These are phyloP conservation scores for Choiromyces venosus DNA, from an alignment of 495 filamentous ascomycete genomes.

Conservation along the genomic window DNA sequence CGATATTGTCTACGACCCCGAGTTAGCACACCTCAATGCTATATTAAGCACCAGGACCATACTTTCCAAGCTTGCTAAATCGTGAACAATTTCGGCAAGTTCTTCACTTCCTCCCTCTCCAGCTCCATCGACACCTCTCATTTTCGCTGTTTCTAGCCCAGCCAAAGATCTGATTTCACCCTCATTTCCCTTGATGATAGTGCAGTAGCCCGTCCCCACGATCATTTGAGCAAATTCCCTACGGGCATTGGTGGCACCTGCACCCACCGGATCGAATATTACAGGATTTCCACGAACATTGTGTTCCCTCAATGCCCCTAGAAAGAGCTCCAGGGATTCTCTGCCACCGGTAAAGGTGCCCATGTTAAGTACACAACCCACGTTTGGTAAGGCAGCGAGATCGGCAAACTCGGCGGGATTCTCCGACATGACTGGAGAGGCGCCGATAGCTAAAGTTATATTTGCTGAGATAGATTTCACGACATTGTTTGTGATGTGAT, in stretches of 20 bases:
- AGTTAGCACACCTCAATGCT: conserved; percentile 39
- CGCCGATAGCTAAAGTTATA: conserved; percentile 74
- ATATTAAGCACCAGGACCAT: conserved; percentile 47
- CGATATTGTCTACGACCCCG: conserved; percentile 50
- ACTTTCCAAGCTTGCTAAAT: conserved; percentile 51
- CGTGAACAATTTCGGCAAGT: conserved; percentile 50
- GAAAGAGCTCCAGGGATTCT: conserved; percentile 52
- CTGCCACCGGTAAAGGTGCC: conserved; percentile 76
- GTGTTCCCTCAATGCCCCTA: conserved; percentile 65
- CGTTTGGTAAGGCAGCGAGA: conserved; percentile 63
- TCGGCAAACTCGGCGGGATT: conserved; percentile 77
- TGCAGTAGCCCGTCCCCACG: conserved; percentile 68
- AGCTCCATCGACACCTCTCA: conserved; percentile 73
- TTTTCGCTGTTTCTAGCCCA: conserved; percentile 49
- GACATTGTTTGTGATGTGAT: conserved; percentile 92
- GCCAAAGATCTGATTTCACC: conserved; percentile 74
- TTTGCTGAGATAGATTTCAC: conserved; percentile 93
- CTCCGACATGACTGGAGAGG: conserved; percentile 90
- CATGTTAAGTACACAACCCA: conserved; percentile 90
- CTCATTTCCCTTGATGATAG: conserved; percentile 93
- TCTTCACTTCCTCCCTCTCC: conserved; percentile 12
- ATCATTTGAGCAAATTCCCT: conserved; percentile 65
- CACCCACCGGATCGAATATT: conserved; percentile 86
- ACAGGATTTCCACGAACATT: conserved; percentile 68
- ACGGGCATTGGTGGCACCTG: conserved; percentile 71